Base-by-base conservation (phyloP, 345 rosid species). In the Heritiera littoralis region DNA sequence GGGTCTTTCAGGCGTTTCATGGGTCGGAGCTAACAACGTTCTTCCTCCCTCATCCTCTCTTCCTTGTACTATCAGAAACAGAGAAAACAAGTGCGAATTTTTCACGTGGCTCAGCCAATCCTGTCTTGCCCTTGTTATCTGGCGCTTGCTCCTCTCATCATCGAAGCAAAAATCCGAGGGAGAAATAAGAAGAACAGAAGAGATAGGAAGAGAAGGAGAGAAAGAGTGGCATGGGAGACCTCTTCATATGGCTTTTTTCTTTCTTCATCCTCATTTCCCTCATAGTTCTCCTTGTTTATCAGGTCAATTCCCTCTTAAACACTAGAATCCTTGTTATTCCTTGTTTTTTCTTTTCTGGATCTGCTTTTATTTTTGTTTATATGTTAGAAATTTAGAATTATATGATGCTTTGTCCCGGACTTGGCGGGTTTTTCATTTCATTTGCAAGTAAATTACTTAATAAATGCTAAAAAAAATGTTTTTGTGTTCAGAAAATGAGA, bases 231-330 rank as follows among this genome's bases (percentile, higher is more conserved):
- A 94, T 94, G 98, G 95, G 91, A 51, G 94, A 94, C 89, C 86
- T 94, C n/a, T 90, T 78, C 79, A 75, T 88, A 40, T 94, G 98
- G 98, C 90, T 94, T 12, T 78, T 89, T 76, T 91, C 97, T 80
- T 92, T 94, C 93, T 91, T 94, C 92, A 66, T 89, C 86, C 86
- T 89, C 81, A 89, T 92, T 20, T 88, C 91, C 72, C 89, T 92
- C 70, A 81, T 91, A 35, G 90, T 92, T 68, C 84, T 94, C 82
- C 82, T 94, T 77, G 91, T 94, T 78, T 91, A 89, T 80, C 98
- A 94, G 98, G 97, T 94, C 75, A 71, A 9, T 54, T 70, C 82
- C 46, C 74, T 59, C 6, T 40, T 8, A 60, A 79, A 14, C 84
- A 78, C 75, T 72, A 20, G 43, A 79, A 38, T 20, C 59, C 3